Percentiles rank a stretch among this genome's conserved stretches.
Evolutionary conservation across 352 stramenopile species (phyloP).

Genomic region (Phytophthora foliorum): DNA sequence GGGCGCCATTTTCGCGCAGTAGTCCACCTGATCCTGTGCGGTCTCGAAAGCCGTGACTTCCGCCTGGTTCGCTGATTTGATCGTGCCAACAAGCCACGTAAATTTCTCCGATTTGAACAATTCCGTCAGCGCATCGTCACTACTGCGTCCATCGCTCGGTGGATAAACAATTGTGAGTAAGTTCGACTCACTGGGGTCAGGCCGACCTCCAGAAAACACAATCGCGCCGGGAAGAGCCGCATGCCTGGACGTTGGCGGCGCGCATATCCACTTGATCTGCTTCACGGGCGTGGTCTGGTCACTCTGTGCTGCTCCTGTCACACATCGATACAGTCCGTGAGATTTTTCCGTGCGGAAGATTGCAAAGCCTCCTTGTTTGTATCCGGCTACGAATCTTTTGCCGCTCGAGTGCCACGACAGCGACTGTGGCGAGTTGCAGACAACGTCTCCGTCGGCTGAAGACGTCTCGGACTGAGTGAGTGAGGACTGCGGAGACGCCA

Average conservation of each 20-base stretch:
- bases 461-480: constrained; percentile 18
- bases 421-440: constrained; percentile 59
- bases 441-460: constrained; percentile 15
- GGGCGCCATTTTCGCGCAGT: constrained; percentile 56
- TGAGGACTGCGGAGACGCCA: constrained; percentile 16
- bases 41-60: constrained; percentile 60
- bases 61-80: constrained; percentile 59
- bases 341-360: constrained; percentile 71
- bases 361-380: constrained; percentile 67
- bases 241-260: constrained; percentile 64
- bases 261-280: constrained; percentile 72
- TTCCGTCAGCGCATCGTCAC: constrained; percentile 62
- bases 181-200: constrained; percentile 30
- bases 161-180: constrained; percentile 60
- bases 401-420: constrained; percentile 83
- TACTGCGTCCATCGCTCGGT: constrained; percentile 31
- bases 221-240: constrained; percentile 62
- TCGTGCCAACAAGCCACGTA: constrained; percentile 53
- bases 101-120: constrained; percentile 71
- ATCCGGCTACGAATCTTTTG: constrained; percentile 81
- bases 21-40: constrained; percentile 66
- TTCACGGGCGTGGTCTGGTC: constrained; percentile 36
- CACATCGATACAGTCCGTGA: constrained; percentile 49
- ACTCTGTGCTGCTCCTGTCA: neutral
- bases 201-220: constrained; percentile 51